Evolutionary conservation across 495 filamentous ascomycete genomes (phyloP).

Genomic region (Trichoderma reesei): DNA sequence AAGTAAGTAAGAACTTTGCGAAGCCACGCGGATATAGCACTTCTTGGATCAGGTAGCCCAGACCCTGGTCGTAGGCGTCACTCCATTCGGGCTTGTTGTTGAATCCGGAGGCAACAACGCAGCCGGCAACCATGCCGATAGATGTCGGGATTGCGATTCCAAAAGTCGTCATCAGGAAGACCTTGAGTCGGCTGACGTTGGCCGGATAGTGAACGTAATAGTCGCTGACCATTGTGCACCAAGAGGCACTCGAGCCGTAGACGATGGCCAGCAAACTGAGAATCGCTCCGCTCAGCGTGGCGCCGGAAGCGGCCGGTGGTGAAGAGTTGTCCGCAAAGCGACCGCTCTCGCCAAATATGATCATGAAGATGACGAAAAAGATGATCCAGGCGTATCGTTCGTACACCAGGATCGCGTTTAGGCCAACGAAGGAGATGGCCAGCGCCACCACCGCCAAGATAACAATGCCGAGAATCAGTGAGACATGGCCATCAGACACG

Average conservation of each 20-base stretch:
- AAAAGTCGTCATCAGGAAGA: conserved; percentile 41
- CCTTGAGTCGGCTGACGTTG: conserved; percentile 37
- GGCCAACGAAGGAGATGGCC: conserved; percentile 36
- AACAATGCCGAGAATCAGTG: conserved; percentile 36
- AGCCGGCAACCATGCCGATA: conserved; percentile 46
- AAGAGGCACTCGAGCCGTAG: conserved; percentile 46
- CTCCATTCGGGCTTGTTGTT: conserved; percentile 36
- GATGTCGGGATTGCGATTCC: conserved; percentile 43
- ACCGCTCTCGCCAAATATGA: conserved; percentile 45
- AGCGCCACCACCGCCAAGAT: conserved; percentile 34
- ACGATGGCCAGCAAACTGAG: conserved; percentile 45
- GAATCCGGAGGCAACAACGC: conserved; percentile 43
- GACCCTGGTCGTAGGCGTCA: conserved; percentile 40
- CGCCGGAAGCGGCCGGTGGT: conserved; percentile 25
- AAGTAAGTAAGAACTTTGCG: conserved; percentile 48
- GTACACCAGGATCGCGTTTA: conserved; percentile 35
- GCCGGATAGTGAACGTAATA: conserved; percentile 55
- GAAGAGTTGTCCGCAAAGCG: conserved; percentile 35
- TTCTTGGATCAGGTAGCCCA: conserved; percentile 48
- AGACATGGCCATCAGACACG: conserved; percentile 36
- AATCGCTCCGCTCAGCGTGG: conserved; percentile 35
- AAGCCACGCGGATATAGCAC: conserved; percentile 47
- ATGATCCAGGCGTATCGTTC: conserved; percentile 37
- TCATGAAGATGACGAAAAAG: conserved; percentile 47
- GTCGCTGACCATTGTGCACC: conserved; percentile 51